Percentiles rank a stretch among this genome's conserved stretches.
Evolutionary conservation across 2,329 filamentous ascomycete genomes (phyloP).

Genomic region (Neonectria ditissima): DNA sequence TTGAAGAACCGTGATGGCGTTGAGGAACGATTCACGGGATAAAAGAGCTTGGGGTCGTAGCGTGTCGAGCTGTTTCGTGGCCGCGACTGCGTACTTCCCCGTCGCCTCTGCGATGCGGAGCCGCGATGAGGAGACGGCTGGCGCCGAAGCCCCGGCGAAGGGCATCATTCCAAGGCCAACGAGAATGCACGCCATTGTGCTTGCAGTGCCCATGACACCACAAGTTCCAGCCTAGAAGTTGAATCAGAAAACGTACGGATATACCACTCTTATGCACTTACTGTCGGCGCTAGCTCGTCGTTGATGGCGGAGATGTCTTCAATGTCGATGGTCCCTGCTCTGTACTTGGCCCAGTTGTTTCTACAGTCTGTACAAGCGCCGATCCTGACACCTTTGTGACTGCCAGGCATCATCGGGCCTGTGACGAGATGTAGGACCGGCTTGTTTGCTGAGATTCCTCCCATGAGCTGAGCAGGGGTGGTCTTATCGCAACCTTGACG

Average conservation of each 20-base stretch:
- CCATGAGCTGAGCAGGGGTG: constrained; percentile 80
- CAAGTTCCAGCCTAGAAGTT: constrained; percentile 75
- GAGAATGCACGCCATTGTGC: constrained; percentile 88
- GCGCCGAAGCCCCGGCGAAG: constrained; percentile 81
- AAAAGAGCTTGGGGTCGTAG: constrained; percentile 78
- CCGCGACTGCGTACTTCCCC: constrained; percentile 73
- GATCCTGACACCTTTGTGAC: constrained; percentile 71
- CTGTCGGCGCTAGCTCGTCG: constrained; percentile 78
- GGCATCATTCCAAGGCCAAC: constrained; percentile 86
- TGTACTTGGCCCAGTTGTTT: constrained; percentile 77
- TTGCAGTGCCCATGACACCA: constrained; percentile 92
- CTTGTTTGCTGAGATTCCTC: constrained; percentile 79
- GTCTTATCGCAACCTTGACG: constrained; percentile 77
- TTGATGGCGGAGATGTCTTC: constrained; percentile 79
- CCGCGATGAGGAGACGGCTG: constrained; percentile 81
- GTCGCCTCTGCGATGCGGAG: constrained; percentile 85
- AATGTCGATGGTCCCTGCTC: constrained; percentile 74
- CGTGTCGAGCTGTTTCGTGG: constrained; percentile 72
- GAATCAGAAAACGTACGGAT: neutral
- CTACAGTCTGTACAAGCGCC: constrained; percentile 82
- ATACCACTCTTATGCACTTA: constrained; percentile 46
- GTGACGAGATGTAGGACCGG: constrained; percentile 76
- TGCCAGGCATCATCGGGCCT: constrained; percentile 81
- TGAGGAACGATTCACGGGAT: constrained; percentile 82
- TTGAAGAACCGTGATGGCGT: constrained; percentile 88